These are phyloP conservation scores for Oidiodendron maius DNA, from an alignment of 495 filamentous ascomycete genomes.

Conservation along the genomic window DNA sequence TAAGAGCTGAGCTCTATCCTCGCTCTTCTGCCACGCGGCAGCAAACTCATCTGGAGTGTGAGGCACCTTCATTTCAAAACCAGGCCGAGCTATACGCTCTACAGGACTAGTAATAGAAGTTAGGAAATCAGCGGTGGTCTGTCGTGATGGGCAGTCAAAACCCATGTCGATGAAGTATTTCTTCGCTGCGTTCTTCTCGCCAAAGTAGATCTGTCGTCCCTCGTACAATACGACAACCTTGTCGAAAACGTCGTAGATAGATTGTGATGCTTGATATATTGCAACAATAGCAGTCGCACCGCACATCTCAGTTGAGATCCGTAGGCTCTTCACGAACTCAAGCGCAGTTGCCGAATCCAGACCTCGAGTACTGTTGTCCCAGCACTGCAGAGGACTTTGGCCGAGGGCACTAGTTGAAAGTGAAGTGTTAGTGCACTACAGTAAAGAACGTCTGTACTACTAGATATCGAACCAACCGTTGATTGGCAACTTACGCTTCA, in stretches of 20 bases:
- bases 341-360: slow-evolving; percentile 75
- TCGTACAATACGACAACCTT: slow-evolving; percentile 79
- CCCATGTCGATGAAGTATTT: slow-evolving; percentile 70
- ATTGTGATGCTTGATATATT: slow-evolving; percentile 78
- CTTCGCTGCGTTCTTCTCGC: slow-evolving; percentile 52
- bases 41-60: slow-evolving; percentile 76
- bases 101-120: slow-evolving; percentile 70
- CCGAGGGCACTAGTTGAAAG: slow-evolving; percentile 51
- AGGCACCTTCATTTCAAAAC: slow-evolving; percentile 60
- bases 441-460: too few species aligned
- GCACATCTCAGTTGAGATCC: slow-evolving; percentile 58
- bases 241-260: slow-evolving; percentile 72
- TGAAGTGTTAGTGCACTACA: too few species aligned
- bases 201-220: slow-evolving; percentile 80
- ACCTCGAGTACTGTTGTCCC: slow-evolving; percentile 81
- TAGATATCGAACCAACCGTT: too few species aligned
- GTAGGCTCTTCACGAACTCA: slow-evolving; percentile 69
- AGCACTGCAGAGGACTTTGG: slow-evolving; percentile 66
- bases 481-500: slow-evolving; percentile 46
- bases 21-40: slow-evolving; percentile 64
- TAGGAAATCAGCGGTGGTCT: slow-evolving; percentile 75
- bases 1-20: slow-evolving; percentile 58
- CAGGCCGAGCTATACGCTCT: slow-evolving; percentile 57
- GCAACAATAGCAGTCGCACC: slow-evolving; percentile 67
- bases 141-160: slow-evolving; percentile 65